A percentile compares a stretch with the other conserved stretches of the same genome.
Conservation (phyloP, 371 early-diverging fungal genomes). For the Rhizopus arrhizus region DNA sequence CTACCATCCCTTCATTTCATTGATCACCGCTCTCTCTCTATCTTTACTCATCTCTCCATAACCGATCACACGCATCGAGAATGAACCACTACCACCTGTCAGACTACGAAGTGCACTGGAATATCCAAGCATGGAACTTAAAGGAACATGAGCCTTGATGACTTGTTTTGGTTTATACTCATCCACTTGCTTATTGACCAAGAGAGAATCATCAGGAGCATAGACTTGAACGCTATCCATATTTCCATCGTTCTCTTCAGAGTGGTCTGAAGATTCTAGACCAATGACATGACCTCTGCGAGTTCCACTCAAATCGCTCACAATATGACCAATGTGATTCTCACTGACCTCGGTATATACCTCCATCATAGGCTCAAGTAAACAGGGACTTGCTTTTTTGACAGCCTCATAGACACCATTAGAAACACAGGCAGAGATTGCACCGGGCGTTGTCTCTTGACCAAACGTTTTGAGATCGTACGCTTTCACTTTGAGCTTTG, state of each 20-base stretch:
- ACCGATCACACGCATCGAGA: slow-evolving; percentile 84
- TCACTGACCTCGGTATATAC: slow-evolving; percentile 74
- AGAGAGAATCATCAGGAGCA: slow-evolving; percentile 55
- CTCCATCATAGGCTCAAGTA: slow-evolving; percentile 91
- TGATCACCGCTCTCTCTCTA: slow-evolving; percentile 69
- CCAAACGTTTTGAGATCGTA: slow-evolving; percentile 59
- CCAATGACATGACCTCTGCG: slow-evolving; percentile 76
- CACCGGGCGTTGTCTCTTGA: slow-evolving; percentile 68
- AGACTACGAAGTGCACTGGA: slow-evolving; percentile 81
- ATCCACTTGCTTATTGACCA: slow-evolving; percentile 33
- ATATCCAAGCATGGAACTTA: slow-evolving; percentile 88
- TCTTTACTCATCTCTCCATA: slow-evolving; percentile 80
- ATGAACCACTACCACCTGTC: slow-evolving; percentile 83
- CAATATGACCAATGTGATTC: slow-evolving; percentile 75
- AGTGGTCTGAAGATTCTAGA: slow-evolving; percentile 45
- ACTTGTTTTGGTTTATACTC: slow-evolving; percentile 51
- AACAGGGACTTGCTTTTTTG: slow-evolving; percentile 51
- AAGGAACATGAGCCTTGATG: slow-evolving; percentile 75
- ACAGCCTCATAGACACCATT: slow-evolving; percentile 67
- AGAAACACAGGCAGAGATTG: slow-evolving; percentile 67
- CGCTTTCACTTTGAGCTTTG: slow-evolving; percentile 63
- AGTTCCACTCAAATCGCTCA: slow-evolving; percentile 79
- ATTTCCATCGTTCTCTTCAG: slow-evolving; percentile 26
- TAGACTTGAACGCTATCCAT: slow-evolving; percentile 44
- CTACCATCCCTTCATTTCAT: slow-evolving; percentile 59